Conservation (phyloP, 345 rosid genomes). For the Leavenworthia alabamica region DNA sequence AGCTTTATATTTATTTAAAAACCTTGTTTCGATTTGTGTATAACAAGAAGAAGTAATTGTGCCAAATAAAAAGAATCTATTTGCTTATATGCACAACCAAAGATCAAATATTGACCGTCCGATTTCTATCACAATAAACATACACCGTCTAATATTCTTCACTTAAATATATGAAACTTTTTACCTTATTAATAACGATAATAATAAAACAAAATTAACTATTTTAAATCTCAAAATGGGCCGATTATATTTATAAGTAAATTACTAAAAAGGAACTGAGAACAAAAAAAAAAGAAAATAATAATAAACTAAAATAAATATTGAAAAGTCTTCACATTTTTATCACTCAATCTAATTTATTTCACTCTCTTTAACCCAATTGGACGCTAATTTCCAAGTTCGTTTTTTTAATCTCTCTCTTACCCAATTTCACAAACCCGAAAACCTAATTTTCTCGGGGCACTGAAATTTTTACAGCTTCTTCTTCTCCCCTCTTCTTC, state of each 20-base stretch:
- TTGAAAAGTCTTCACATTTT: neutral
- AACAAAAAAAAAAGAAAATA: neutral
- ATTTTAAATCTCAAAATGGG: neutral
- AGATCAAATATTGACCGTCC: neutral
- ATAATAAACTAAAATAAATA: neutral
- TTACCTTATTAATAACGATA: neutral
- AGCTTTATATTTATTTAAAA: neutral
- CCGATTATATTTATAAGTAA: neutral
- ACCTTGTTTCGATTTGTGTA: neutral
- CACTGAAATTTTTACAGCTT: slow-evolving; percentile 18
- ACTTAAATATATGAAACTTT: neutral
- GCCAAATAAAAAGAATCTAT: neutral
- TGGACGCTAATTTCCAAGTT: no score
- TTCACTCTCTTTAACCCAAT: no score
- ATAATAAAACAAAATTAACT: neutral
- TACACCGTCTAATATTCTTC: slow-evolving; percentile 6
- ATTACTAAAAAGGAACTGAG: neutral
- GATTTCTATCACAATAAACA: neutral
- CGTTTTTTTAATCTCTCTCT: no score
- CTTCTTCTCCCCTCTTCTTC: neutral
- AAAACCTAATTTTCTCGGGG: slow-evolving; percentile 30
- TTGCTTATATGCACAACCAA: neutral
- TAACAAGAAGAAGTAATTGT: neutral
- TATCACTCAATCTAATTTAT: neutral
- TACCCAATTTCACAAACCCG: slow-evolving; percentile 21